Evolutionary conservation across 805 yeast genomes (phyloP).

Genomic region (Torulaspora indica): DNA sequence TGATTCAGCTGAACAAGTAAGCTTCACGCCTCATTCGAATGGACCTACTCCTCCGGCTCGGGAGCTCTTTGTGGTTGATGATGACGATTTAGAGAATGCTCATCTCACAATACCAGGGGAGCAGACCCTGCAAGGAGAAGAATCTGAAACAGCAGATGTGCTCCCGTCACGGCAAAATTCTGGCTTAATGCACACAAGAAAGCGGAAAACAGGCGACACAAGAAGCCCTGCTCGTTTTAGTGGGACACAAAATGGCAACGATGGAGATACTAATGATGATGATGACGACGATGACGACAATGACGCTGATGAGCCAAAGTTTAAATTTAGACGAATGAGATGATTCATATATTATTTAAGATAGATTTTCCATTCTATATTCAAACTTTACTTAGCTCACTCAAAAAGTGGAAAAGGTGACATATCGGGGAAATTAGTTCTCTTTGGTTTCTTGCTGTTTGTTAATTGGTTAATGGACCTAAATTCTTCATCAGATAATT

Average conservation of each 20-base stretch:
- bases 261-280: constrained; percentile 24
- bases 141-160: neutral
- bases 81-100: constrained; percentile 13
- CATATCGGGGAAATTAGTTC: constrained; percentile 31
- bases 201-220: neutral
- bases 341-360: neutral
- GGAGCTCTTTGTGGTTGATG: constrained; percentile 22
- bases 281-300: constrained; percentile 28
- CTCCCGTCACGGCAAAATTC: neutral
- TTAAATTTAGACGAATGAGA: constrained; percentile 32
- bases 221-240: neutral
- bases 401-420: constrained; percentile 22
- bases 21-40: constrained; percentile 5
- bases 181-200: neutral
- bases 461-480: constrained; percentile 28
- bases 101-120: neutral
- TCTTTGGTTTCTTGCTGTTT: constrained; percentile 30
- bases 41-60: neutral
- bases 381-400: neutral
- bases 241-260: constrained; percentile 5
- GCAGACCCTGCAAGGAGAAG: neutral
- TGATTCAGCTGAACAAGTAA: constrained; percentile 1
- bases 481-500: constrained; percentile 38
- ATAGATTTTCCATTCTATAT: too few relatives aligned
- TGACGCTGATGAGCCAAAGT: constrained; percentile 37